A percentile compares a stretch with the other conserved stretches of the same genome.
Conservation (phyloP, 139 green algal genomes). For the Chlorella vulgaris region DNA sequence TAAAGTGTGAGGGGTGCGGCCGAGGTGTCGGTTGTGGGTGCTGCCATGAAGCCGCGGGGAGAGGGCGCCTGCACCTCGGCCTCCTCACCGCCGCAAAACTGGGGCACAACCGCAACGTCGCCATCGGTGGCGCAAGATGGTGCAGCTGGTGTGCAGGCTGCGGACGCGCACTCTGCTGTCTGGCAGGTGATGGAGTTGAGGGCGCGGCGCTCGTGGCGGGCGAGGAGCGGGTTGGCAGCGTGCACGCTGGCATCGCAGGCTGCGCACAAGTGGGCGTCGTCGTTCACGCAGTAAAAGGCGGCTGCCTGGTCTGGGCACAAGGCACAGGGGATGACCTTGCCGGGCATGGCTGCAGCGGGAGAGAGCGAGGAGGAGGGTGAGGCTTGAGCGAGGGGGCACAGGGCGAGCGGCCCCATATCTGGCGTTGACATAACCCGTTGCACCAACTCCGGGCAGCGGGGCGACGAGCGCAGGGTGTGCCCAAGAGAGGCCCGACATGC, state of each 20-base stretch:
- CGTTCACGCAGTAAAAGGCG: constrained; percentile 44
- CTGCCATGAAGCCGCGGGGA: background rate
- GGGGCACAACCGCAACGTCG: constrained; percentile 38
- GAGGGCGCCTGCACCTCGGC: background rate
- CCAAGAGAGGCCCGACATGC: too few species aligned
- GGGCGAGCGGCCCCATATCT: too few species aligned
- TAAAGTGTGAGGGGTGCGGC: constrained; percentile 13
- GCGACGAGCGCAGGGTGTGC: too few species aligned
- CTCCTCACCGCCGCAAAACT: background rate
- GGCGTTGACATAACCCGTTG: too few species aligned
- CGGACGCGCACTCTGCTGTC: constrained; percentile 12
- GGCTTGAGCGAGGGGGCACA: background rate
- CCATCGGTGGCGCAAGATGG: background rate
- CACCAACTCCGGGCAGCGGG: too few species aligned
- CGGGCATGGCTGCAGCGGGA: background rate
- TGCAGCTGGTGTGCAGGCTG: background rate
- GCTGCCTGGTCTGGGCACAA: constrained; percentile 26
- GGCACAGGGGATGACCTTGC: constrained; percentile 32
- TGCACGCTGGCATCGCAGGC: constrained; percentile 38
- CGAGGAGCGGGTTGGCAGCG: constrained; percentile 36
- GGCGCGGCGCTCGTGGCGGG: constrained; percentile 37
- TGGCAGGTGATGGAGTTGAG: constrained; percentile 10
- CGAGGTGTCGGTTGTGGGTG: too few species aligned
- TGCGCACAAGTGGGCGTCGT: constrained; percentile 42
- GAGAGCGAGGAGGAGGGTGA: background rate